These are phyloP conservation scores for Phyllosticta citrichinensis DNA, from an alignment of 2,329 filamentous ascomycete species.

Conservation along the genomic window DNA sequence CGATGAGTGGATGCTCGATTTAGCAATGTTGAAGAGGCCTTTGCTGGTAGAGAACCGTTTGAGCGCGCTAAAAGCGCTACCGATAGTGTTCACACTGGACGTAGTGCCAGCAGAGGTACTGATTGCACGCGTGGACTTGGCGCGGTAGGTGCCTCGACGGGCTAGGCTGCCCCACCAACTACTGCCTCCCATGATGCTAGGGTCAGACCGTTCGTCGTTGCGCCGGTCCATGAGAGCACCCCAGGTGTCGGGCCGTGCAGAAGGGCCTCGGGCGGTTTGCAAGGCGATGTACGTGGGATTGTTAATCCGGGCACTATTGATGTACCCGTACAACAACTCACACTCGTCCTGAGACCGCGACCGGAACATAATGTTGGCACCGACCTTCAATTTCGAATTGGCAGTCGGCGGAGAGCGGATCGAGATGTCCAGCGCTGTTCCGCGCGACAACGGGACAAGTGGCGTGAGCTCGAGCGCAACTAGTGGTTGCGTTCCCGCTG, in stretches of 20 bases:
- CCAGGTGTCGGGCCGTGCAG: constrained; percentile 34
- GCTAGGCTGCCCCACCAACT: constrained; percentile 40
- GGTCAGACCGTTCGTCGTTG: constrained; percentile 34
- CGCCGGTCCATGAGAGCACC: constrained; percentile 43
- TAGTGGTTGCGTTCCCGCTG: constrained; percentile 33
- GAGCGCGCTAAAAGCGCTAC: constrained; percentile 68
- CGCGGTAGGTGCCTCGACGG: constrained; percentile 47
- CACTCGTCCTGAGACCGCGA: constrained; percentile 69
- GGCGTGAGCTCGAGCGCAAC: constrained; percentile 80
- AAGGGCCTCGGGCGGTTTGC: constrained; percentile 58
- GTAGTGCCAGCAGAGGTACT: constrained; percentile 57
- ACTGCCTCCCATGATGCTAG: constrained; percentile 31
- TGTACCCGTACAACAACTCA: constrained; percentile 69
- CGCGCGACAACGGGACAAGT: constrained; percentile 78
- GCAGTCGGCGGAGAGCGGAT: constrained; percentile 75
- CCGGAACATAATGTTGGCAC: constrained; percentile 82
- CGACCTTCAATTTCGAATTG: constrained; percentile 58
- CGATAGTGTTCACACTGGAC: constrained; percentile 65
- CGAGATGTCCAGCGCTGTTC: constrained; percentile 87
- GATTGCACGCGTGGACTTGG: constrained; percentile 41
- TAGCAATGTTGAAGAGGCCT: constrained; percentile 30
- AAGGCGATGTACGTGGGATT: constrained; percentile 80
- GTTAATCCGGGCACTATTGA: constrained; percentile 82
- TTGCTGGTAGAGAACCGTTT: constrained; percentile 60
- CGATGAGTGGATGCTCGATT: constrained; percentile 45